Evolutionary conservation across 257 asterid species (phyloP).

Genomic region (Salvia miltiorrhiza): DNA sequence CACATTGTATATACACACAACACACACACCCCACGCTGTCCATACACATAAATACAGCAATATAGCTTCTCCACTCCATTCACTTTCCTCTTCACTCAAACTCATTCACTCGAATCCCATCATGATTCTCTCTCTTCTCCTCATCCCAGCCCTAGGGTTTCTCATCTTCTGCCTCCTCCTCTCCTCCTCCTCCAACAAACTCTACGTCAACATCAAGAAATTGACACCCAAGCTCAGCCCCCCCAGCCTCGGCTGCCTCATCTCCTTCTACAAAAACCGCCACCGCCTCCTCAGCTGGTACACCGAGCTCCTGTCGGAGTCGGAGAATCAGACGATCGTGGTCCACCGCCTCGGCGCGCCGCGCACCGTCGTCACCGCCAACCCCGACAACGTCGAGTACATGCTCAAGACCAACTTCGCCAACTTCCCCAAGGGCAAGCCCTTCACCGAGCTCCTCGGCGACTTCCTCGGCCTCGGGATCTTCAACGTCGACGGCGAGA

Average conservation of each 20-base stretch:
- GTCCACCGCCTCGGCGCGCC: slow-evolving; percentile 54
- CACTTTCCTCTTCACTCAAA: slow-evolving; percentile 17
- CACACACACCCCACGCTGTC: no score
- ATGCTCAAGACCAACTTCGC: slow-evolving; percentile 49
- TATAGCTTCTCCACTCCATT: not conserved
- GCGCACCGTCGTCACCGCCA: slow-evolving; percentile 46
- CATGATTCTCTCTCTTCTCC: slow-evolving; percentile 22
- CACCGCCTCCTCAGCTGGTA: slow-evolving; percentile 59
- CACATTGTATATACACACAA: not conserved
- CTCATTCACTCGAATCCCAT: not conserved
- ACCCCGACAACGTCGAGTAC: slow-evolving; percentile 51
- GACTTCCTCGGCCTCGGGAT: slow-evolving; percentile 68
- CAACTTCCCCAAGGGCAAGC: slow-evolving; percentile 60
- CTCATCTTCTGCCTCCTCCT: slow-evolving; percentile 9
- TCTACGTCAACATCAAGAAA: not conserved
- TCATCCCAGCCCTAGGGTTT: slow-evolving; percentile 25
- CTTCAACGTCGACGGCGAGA: slow-evolving; percentile 57
- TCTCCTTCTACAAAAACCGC: slow-evolving; percentile 60
- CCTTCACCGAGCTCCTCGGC: slow-evolving; percentile 43
- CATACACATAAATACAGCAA: no score
- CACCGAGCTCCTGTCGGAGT: slow-evolving; percentile 44
- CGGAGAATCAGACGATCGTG: slow-evolving; percentile 44
- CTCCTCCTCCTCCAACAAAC: not conserved
- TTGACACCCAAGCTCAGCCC: not conserved
- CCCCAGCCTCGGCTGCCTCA: slow-evolving; percentile 40